Percentiles rank a stretch among this genome's conserved stretches.
phyloP scores from a whole-genome alignment of 306 rosid genomes.

The Pachyrhizus erosus region DNA sequence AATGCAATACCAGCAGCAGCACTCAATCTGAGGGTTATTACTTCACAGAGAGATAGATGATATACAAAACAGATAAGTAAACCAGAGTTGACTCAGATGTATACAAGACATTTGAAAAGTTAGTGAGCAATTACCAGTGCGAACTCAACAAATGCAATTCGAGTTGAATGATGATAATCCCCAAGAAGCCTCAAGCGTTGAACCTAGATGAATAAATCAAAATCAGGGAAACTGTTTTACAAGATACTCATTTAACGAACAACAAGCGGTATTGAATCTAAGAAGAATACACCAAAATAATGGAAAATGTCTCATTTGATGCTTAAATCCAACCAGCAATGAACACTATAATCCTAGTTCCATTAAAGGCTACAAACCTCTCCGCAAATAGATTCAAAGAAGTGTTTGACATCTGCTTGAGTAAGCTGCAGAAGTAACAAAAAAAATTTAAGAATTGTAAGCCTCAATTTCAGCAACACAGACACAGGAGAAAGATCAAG shows the following conservation, averaged over 20 bases:
- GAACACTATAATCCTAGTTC: constrained; percentile 25
- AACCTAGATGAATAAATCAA: constrained; percentile 63
- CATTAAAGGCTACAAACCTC: constrained; percentile 69
- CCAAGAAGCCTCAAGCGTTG: constrained; percentile 97
- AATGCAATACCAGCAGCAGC: constrained; percentile 15
- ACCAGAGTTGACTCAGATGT: constrained; percentile 16
- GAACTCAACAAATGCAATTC: constrained; percentile 96
- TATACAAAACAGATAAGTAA: background rate
- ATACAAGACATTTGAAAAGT: constrained; percentile 16
- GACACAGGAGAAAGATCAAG: background rate
- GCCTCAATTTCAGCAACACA: background rate
- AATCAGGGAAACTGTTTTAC: constrained; percentile 22
- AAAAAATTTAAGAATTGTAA: background rate
- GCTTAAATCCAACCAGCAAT: constrained; percentile 29
- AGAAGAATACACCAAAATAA: constrained; percentile 23
- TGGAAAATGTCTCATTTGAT: constrained; percentile 22
- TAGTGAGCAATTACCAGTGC: constrained; percentile 60
- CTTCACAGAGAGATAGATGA: constrained; percentile 11
- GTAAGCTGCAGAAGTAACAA: constrained; percentile 69
- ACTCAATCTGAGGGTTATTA: constrained; percentile 9
- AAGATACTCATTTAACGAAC: constrained; percentile 29
- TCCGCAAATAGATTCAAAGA: constrained; percentile 95
- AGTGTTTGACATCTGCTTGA: constrained; percentile 87
- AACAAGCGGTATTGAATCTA: constrained; percentile 56
- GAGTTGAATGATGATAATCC: constrained; percentile 94